These are phyloP conservation scores for Oxyria digyna DNA, from an alignment of 148 eudicot species.

Conservation along the genomic window DNA sequence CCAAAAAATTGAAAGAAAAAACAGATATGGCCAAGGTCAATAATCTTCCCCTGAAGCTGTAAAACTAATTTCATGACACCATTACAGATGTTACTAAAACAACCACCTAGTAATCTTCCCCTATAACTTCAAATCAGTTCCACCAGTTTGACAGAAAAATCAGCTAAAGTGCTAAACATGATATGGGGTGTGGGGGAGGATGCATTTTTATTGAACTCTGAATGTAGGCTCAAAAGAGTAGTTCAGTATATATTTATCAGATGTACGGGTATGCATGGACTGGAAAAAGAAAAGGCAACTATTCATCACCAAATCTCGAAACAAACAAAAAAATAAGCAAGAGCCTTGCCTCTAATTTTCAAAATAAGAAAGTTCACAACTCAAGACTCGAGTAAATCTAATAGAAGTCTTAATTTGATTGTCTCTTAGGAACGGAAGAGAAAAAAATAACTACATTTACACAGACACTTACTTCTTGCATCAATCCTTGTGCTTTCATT, in stretches of 20 bases:
- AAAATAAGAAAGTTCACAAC: background rate
- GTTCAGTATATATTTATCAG: background rate
- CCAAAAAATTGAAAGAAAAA: background rate
- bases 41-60: background rate
- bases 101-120: background rate
- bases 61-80: background rate
- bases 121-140: background rate
- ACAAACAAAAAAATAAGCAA: background rate
- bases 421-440: slow-evolving; percentile 1
- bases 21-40: background rate
- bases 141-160: background rate
- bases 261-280: background rate
- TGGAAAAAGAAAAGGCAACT: background rate
- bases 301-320: background rate
- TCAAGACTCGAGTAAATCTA: background rate
- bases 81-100: no score
- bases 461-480: slow-evolving; percentile 62
- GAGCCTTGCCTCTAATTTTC: background rate
- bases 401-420: background rate
- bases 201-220: background rate
- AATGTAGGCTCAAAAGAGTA: background rate
- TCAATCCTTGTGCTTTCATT: slow-evolving; percentile 92
- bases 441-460: slow-evolving; percentile 4
- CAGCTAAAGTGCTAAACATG: background rate
- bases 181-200: background rate